Percentiles rank a stretch among this genome's conserved stretches.
phyloP scores from a whole-genome alignment of 305 asterid genomes.

The Solanum aculeatissimum region DNA sequence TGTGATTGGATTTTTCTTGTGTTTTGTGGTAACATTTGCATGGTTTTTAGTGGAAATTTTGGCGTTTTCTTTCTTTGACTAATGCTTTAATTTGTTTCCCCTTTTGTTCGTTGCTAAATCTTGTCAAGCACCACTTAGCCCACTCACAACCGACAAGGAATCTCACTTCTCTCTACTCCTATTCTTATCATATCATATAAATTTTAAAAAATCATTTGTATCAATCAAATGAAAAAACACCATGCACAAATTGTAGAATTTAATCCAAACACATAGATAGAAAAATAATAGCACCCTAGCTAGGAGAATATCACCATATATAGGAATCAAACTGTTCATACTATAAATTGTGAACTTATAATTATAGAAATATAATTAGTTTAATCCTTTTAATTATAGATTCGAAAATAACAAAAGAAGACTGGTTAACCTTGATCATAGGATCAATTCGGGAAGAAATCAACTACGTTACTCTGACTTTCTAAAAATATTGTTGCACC shows the following conservation, averaged over 20 bases:
- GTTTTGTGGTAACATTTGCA: not conserved
- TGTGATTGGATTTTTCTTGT: slow-evolving; percentile 1
- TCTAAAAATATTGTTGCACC: too few species aligned
- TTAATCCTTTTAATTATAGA: not conserved
- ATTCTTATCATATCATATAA: not conserved
- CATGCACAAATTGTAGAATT: not conserved
- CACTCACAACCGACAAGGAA: slow-evolving; percentile 2
- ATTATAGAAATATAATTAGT: not conserved
- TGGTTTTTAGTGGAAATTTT: slow-evolving; percentile 2
- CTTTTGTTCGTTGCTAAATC: not conserved
- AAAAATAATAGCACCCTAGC: not conserved
- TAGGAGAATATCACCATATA: not conserved
- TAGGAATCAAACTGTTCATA: not conserved
- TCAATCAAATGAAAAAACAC: not conserved
- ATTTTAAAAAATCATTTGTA: not conserved
- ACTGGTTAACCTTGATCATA: not conserved
- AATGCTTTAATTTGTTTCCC: not conserved
- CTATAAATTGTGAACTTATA: not conserved
- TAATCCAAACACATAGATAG: not conserved
- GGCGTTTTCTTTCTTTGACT: slow-evolving; percentile 2
- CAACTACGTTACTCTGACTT: too few species aligned
- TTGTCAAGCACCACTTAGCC: not conserved
- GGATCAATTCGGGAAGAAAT: not conserved
- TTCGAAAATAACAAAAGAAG: not conserved
- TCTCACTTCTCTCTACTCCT: not conserved